Evolutionary conservation across 345 rosid genomes (phyloP), one percentile per base, ranked within the genome.

Genomic region (Salix exigua): DNA sequence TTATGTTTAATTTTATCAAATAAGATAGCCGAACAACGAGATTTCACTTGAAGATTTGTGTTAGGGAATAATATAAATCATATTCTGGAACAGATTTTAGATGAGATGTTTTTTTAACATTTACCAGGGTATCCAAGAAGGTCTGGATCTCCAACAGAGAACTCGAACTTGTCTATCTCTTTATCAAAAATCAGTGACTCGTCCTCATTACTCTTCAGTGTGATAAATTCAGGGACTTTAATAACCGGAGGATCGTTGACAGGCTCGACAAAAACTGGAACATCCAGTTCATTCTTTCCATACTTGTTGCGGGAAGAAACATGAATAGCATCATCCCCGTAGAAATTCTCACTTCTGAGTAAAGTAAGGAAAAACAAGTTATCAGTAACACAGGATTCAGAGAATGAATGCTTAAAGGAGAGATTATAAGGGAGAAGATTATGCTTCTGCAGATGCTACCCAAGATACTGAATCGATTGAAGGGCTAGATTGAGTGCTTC

Each of bases 121-220:
- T 30, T 88, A 93, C 99, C 98, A 1, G 98, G 96, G 66, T 85
- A 93, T 75, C 87, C 79, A 73, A 77, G 58, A 83, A 88, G 77
- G 81, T 96, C 98, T 12, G 98, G 92, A 85, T 96, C 99, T 65
- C 97, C 97, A 76, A 90, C 85, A 46, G 85, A 86, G 82, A 91
- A 91, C 77, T 88, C 87, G 65, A 93, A 93, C 63, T 85, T 80
- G 60, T 91, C 92, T 76, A 40, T 78, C 74, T 76, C 81, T 77
- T 21, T 82, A 73, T 86, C 78, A 70, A 90, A 91, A 65, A 95
- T 85, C 77, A 78, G 82, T 2, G 93, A 85, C 71, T 84, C 84
- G 38, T 80, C 86, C 25, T 75, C 86, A 23, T 75, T 76, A 66
- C 81, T 79, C 51, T 84, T 85, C 77, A 96, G 62, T 58, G 81